These are phyloP conservation scores for Insectozyma bohioensis DNA, from an alignment of 1,139 yeast species.

Conservation along the genomic window DNA sequence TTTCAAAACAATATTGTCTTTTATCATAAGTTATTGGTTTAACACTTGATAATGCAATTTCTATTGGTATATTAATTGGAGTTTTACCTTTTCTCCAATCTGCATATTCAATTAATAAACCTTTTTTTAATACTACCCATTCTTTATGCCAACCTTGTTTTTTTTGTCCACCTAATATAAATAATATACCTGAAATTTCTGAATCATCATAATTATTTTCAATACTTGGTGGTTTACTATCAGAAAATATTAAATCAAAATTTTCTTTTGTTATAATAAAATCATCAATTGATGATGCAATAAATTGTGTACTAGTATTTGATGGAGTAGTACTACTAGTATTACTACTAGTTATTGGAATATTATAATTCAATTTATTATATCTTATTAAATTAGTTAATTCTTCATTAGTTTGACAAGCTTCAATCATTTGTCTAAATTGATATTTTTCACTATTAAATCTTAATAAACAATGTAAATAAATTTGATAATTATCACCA, in stretches of 20 bases:
- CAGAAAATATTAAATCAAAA: slow-evolving; percentile 31
- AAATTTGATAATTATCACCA: slow-evolving; percentile 30
- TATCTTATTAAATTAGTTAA: slow-evolving; percentile 33
- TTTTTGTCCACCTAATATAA: slow-evolving; percentile 71
- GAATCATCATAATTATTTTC: slow-evolving; percentile 18
- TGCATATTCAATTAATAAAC: slow-evolving; percentile 67
- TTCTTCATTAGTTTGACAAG: slow-evolving; percentile 42
- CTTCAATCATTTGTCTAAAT: slow-evolving; percentile 44
- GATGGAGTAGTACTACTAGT: neutral
- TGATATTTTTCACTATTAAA: slow-evolving; percentile 46
- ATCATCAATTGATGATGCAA: slow-evolving; percentile 16
- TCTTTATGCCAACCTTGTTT: slow-evolving; percentile 89
- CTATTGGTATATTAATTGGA: slow-evolving; percentile 68
- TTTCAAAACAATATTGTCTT: slow-evolving; percentile 67
- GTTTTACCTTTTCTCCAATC: slow-evolving; percentile 79
- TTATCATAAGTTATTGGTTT: slow-evolving; percentile 50
- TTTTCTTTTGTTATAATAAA: slow-evolving; percentile 29
- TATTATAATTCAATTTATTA: slow-evolving; percentile 27
- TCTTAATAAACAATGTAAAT: slow-evolving; percentile 34
- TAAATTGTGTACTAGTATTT: neutral
- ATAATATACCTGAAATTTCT: slow-evolving; percentile 55
- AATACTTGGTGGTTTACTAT: slow-evolving; percentile 12
- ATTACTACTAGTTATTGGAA: neutral
- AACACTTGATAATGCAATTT: slow-evolving; percentile 69
- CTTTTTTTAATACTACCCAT: slow-evolving; percentile 76